Evolutionary conservation across 2,329 filamentous ascomycete species (phyloP).

Genomic region (Fusarium longipes): DNA sequence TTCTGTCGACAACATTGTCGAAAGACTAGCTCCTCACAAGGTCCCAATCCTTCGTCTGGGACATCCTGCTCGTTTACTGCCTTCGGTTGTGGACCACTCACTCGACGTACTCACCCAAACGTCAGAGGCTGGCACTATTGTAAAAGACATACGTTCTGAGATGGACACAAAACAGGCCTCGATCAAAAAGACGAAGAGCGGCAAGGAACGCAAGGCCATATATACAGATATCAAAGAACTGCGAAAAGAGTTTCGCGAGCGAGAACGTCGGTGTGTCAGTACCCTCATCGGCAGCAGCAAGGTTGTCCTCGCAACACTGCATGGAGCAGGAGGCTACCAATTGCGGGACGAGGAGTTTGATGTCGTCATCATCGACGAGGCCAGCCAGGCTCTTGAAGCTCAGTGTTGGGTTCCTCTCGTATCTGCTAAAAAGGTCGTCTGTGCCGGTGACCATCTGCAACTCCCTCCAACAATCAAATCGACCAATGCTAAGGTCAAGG

Average conservation of each 20-base stretch:
- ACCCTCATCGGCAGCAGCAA: slow-evolving; percentile 80
- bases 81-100: slow-evolving; percentile 88
- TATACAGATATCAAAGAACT: slow-evolving; percentile 88
- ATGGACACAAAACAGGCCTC: slow-evolving; percentile 93
- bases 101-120: slow-evolving; percentile 91
- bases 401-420: slow-evolving; percentile 96
- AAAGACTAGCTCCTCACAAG: slow-evolving; percentile 85
- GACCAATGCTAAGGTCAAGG: slow-evolving; percentile 63
- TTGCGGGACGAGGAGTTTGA: slow-evolving; percentile 85
- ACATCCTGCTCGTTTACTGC: slow-evolving; percentile 89
- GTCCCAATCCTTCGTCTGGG: slow-evolving; percentile 90
- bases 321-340: slow-evolving; percentile 89
- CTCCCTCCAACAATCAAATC: slow-evolving; percentile 95
- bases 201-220: slow-evolving; percentile 81
- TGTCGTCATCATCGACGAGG: slow-evolving; percentile 95
- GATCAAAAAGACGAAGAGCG: slow-evolving; percentile 86
- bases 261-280: slow-evolving; percentile 84
- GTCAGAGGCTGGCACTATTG: slow-evolving; percentile 88
- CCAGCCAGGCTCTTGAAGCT: slow-evolving; percentile 93
- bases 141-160: slow-evolving; percentile 88
- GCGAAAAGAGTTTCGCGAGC: slow-evolving; percentile 86
- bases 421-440: slow-evolving; percentile 82
- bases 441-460: slow-evolving; percentile 94
- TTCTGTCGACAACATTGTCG: slow-evolving; percentile 97
- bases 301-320: slow-evolving; percentile 91